phyloP scores from a whole-genome alignment of 768 basidiomycete genomes.

The Fistulinella prunicolor region DNA sequence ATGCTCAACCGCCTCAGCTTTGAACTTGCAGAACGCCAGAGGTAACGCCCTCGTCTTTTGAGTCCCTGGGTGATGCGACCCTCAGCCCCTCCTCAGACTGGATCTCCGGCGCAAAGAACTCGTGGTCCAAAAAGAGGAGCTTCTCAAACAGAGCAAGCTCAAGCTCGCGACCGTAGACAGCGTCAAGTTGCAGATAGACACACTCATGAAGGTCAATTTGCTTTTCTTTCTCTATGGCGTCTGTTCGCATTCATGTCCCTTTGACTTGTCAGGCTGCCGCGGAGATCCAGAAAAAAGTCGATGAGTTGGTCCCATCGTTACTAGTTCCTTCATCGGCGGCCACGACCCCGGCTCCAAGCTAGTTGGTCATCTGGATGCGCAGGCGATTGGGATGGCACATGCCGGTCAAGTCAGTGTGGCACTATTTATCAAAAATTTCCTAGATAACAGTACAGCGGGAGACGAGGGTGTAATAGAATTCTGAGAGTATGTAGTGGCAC shows the following conservation, averaged over 20 bases:
- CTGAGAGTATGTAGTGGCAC: conserved; percentile 21
- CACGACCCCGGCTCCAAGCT: conserved; percentile 27
- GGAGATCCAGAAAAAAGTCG: conserved; percentile 74
- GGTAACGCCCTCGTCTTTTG: conserved; percentile 43
- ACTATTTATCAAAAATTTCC: conserved; percentile 18
- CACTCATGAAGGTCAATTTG: conserved; percentile 60
- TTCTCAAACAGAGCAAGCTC: conserved; percentile 76
- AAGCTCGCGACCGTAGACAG: conserved; percentile 71
- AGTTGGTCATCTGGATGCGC: conserved; percentile 3
- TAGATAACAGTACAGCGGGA: conserved; percentile 34
- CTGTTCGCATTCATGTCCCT: conserved; percentile 11
- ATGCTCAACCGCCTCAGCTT: conserved; percentile 88
- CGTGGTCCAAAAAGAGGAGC: conserved; percentile 65
- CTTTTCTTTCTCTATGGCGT: conserved; percentile 2
- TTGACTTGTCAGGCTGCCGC: conserved; percentile 51
- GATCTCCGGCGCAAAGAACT: conserved; percentile 71
- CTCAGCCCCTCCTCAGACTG: conserved; percentile 45
- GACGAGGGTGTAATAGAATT: conserved; percentile 20
- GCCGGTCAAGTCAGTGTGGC: no score
- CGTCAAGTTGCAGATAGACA: conserved; percentile 76
- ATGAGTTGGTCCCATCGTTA: conserved; percentile 54
- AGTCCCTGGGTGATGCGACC: conserved; percentile 3
- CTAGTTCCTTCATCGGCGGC: conserved; percentile 28
- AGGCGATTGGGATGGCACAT: conserved; percentile 1
- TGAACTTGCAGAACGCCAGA: conserved; percentile 83